phyloP scores from a whole-genome alignment of 108 stramenopile species.

The Nannochloropsis oceanica region DNA sequence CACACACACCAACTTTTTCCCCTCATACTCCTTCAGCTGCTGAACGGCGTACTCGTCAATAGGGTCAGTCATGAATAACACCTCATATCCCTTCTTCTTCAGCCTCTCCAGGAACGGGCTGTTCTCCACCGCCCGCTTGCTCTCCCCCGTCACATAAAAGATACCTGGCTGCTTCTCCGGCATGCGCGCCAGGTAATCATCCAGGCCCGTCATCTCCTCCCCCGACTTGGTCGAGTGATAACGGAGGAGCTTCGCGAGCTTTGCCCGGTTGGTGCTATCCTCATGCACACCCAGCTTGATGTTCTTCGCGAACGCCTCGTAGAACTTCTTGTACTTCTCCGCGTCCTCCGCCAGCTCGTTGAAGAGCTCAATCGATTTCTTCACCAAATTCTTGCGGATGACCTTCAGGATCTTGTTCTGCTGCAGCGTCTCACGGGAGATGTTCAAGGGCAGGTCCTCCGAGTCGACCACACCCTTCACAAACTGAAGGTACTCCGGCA shows the following conservation, averaged over 20 bases:
- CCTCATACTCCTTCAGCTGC: constrained; percentile 99
- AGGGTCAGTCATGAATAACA: constrained; percentile 98
- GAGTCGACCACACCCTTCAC: constrained; percentile 99
- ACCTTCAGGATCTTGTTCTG: constrained; percentile 99
- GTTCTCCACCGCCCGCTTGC: constrained; percentile 93
- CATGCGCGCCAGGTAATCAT: constrained; percentile 98
- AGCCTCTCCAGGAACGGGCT: constrained; percentile 99
- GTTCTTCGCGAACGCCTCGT: constrained; percentile 99
- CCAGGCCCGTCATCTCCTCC: constrained; percentile 93
- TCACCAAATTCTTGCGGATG: constrained; percentile 99
- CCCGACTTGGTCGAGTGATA: constrained; percentile 98
- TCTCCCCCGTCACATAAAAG: constrained; percentile 99
- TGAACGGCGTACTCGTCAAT: constrained; percentile 99
- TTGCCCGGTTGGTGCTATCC: constrained; percentile 97
- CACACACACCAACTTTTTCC: constrained; percentile 98
- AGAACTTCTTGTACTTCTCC: constrained; percentile 99
- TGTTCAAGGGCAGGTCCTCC: constrained; percentile 99
- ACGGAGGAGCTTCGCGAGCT: constrained; percentile 98
- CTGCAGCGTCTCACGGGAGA: constrained; percentile 99
- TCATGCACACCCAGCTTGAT: constrained; percentile 99
- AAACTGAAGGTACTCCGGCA: constrained; percentile 99
- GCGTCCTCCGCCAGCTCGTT: constrained; percentile 95
- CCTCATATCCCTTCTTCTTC: constrained; percentile 99
- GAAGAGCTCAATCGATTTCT: constrained; percentile 99
- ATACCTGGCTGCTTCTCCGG: constrained; percentile 86